Base-by-base conservation (phyloP, 495 filamentous ascomycete genomes). In the Annulohypoxylon bovei region DNA sequence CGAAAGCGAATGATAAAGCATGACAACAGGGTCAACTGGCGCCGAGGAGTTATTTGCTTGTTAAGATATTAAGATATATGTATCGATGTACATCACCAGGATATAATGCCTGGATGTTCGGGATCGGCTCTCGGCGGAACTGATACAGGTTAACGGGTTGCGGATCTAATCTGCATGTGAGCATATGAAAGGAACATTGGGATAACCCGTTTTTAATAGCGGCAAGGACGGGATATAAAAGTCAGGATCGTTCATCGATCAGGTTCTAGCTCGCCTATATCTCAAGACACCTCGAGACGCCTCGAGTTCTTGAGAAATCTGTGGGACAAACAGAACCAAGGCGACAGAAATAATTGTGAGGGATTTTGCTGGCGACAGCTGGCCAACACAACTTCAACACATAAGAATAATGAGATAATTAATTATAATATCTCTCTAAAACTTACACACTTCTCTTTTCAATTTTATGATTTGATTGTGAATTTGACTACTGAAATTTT, bases 21-120 rank as follows among this genome's bases (percentile, higher is more conserved):
- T 68, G 69, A 72, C 69, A 54, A 67, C 32, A 56, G 35, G 62
- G 69, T 72, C 69, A 72, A 68, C 64, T 55, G 69, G 69, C 64
- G 69, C 60, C 23, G 64, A 60, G 64, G 69, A 55, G 60, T 67
- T 59, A 46, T 53, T 58, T 44, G 33, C 27, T 39, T 27, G 20
- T n/a, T n/a, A n/a, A n/a, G n/a, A n/a, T 46, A 16, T 27, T 40
- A 52, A 14, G 50, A 14, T 59, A 30, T 39, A 11, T 28, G 8
- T 55, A 42, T 52, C 23, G 56, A 33, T 56, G 37, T 57, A 58
- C 44, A 47, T 11, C 37, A 54, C 52, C 50, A 25, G 44, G 57
- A 55, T 30, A 32, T 23, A n/a, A 56, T 30, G 23, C 65, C 65
- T 62, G 28, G 25, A 44, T 46, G 33, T 9, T 69, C 25, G 66